Conservation (phyloP, 768 basidiomycete species). For the Mycena floridula region DNA sequence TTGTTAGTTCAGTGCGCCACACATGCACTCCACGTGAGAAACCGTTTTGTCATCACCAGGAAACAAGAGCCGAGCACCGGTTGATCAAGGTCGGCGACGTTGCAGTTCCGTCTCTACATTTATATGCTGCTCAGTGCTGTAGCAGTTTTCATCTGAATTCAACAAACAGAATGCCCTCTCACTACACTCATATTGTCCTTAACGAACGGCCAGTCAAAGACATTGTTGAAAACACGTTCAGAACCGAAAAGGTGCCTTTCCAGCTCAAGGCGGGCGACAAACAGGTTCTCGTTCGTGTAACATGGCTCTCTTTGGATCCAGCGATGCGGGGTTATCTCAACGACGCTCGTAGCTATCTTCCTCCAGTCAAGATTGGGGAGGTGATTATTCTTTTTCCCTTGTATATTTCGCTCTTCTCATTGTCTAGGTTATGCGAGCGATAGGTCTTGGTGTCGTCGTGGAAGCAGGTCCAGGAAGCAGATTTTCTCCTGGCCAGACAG, state of each 20-base stretch:
- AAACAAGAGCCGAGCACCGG: too few relatives aligned
- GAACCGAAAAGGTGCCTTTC: slow-evolving; percentile 45
- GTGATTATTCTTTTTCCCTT: slow-evolving; percentile 15
- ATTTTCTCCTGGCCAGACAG: slow-evolving; percentile 63
- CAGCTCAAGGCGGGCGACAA: slow-evolving; percentile 44
- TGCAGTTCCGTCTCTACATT: too few relatives aligned
- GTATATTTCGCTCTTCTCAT: slow-evolving; percentile 29
- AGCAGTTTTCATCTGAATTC: too few relatives aligned
- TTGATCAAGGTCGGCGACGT: too few relatives aligned
- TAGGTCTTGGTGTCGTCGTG: slow-evolving; percentile 62
- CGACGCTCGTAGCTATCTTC: slow-evolving; percentile 64
- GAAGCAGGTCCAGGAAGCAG: slow-evolving; percentile 46
- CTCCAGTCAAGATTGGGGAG: slow-evolving; percentile 68
- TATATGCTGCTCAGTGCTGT: too few relatives aligned
- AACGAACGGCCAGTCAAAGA: slow-evolving; percentile 64
- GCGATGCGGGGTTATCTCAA: slow-evolving; percentile 84
- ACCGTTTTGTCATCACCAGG: too few relatives aligned
- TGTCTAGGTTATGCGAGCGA: slow-evolving; percentile 62
- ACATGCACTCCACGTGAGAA: too few relatives aligned
- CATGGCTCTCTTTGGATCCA: slow-evolving; percentile 80
- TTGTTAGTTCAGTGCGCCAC: too few relatives aligned
- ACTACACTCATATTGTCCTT: slow-evolving; percentile 68
- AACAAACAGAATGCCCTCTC: too few relatives aligned
- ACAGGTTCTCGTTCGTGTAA: slow-evolving; percentile 70
- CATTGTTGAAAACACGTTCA: slow-evolving; percentile 73